Conservation (phyloP, 1,284 basidiomycete species). For the Chondrostereum purpureum region DNA sequence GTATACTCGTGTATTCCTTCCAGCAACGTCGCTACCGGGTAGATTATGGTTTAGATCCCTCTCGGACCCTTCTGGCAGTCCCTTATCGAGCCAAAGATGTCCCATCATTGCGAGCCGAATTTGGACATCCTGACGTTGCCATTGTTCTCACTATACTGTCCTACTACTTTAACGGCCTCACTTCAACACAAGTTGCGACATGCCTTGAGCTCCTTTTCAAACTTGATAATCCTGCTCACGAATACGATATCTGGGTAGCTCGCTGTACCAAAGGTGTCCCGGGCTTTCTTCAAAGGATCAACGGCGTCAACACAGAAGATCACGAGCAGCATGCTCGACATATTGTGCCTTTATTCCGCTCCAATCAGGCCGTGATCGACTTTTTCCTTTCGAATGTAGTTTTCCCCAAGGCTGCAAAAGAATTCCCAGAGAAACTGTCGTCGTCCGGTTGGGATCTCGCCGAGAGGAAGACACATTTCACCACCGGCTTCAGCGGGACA, state of each 20-base stretch:
- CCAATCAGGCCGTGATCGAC: conserved; percentile 35
- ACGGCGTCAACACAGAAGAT: conserved; percentile 37
- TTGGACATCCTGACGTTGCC: conserved; percentile 48
- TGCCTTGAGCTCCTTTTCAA: conserved; percentile 36
- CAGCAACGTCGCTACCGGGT: conserved; percentile 42
- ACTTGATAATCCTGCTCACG: conserved; percentile 35
- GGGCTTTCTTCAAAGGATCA: conserved; percentile 21
- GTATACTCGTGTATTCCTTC: conserved; percentile 34
- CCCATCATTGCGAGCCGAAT: conserved; percentile 42
- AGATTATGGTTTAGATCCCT: conserved; percentile 42
- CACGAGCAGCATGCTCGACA: conserved; percentile 23
- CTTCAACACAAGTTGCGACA: conserved; percentile 28
- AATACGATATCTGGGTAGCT: conserved; percentile 38
- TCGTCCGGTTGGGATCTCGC: conserved; percentile 51
- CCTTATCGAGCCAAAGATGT: conserved; percentile 50
- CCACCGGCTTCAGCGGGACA: conserved; percentile 52
- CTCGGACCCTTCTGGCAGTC: conserved; percentile 42
- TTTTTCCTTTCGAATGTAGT: conserved; percentile 43
- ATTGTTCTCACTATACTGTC: conserved; percentile 42
- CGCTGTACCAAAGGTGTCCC: conserved; percentile 22
- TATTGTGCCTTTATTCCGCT: conserved; percentile 29
- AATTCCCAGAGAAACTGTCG: conserved; percentile 39
- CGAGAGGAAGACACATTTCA: conserved; percentile 25
- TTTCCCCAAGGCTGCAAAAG: conserved; percentile 42
- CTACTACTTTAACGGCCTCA: conserved; percentile 47